Percentiles rank a stretch among this genome's conserved stretches.
These are phyloP conservation scores for Calvatia gigantea DNA, from an alignment of 768 basidiomycete genomes.

Conservation along the genomic window DNA sequence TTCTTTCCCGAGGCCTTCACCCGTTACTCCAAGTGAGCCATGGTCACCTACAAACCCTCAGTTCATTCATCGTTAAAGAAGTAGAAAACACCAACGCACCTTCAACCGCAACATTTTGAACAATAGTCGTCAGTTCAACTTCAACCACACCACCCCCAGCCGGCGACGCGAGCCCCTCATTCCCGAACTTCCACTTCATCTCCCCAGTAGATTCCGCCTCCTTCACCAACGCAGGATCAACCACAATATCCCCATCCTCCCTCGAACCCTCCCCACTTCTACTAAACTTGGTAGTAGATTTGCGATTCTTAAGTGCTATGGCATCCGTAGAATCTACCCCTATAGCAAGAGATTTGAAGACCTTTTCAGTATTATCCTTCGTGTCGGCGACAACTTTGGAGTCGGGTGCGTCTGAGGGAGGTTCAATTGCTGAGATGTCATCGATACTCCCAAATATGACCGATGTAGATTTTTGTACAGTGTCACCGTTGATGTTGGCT, in stretches of 20 bases:
- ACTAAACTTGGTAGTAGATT: neutral
- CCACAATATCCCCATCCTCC: slow-evolving; percentile 11
- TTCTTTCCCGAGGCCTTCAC: slow-evolving; percentile 24
- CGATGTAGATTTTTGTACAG: slow-evolving; percentile 21
- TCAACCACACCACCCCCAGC: neutral
- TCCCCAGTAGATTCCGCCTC: slow-evolving; percentile 1
- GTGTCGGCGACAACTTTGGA: neutral
- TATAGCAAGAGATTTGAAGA: slow-evolving; percentile 38
- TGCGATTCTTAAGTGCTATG: neutral
- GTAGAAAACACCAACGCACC: neutral
- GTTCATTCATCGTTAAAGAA: neutral
- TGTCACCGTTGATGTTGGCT: neutral
- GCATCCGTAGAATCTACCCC: slow-evolving; percentile 31
- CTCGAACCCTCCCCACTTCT: neutral
- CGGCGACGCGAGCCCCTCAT: slow-evolving; percentile 24
- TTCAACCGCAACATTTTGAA: neutral
- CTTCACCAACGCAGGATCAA: slow-evolving; percentile 9
- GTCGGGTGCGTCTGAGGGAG: slow-evolving; percentile 2
- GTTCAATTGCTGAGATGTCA: slow-evolving; percentile 9
- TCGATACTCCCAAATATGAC: slow-evolving; percentile 55
- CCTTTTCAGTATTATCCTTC: slow-evolving; percentile 22
- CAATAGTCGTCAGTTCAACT: neutral
- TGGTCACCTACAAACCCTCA: neutral
- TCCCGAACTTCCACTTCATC: slow-evolving; percentile 58
- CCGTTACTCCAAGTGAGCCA: neutral